Base-by-base conservation (phyloP, 176 grass and related monocot genomes). In the Rhynchospora breviuscula region DNA sequence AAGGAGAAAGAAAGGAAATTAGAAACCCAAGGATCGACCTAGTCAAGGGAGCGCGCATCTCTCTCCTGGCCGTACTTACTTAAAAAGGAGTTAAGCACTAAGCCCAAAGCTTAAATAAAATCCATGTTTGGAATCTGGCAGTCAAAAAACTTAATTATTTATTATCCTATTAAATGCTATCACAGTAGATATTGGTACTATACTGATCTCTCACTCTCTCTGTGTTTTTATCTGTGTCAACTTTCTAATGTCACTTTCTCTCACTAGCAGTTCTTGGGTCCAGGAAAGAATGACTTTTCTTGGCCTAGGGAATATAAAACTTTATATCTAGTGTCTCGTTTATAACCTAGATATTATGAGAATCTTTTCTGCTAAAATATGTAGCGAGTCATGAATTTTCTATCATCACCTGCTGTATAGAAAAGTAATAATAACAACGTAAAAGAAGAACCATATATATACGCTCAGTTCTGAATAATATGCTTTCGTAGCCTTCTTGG, bases 231-330 rank as follows among this genome's bases (percentile, higher is more conserved):
- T 82, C 80, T 52, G 80, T 51, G 80, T 67, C 62, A 53, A 82
- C 43, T 82, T 68, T 82, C 73, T 46, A 52, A 82, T 82, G 80
- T 82, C 80, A 67, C 59, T 82, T n/a, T 82, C 80, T 82, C 58
- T 82, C 80, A 82, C 62, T 68, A 67, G 40, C 63, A 82, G 80
- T 82, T 82, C 80, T 82, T 66, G 80, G 80, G 80, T 65, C 80
- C 80, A 29, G 14, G 8, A 82, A 82, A 25, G 80, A 53, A 68
- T 82, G 22, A 63, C 80, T 56, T 82, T 67, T 82, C 80, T 52
- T 29, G 3, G 62, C 44, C 57, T 82, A 44, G 80, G 80, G 80
- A 82, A 82, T 82, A 29, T 67, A 47, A 68, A 68, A 51, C 62
- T 82, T 67, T 68, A 67, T 82, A 82, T 82, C 80, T 82, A 52